Percentiles rank a stretch among this genome's conserved stretches.
Conservation (phyloP, 1,284 basidiomycete genomes). For the Pholiota adiposa region DNA sequence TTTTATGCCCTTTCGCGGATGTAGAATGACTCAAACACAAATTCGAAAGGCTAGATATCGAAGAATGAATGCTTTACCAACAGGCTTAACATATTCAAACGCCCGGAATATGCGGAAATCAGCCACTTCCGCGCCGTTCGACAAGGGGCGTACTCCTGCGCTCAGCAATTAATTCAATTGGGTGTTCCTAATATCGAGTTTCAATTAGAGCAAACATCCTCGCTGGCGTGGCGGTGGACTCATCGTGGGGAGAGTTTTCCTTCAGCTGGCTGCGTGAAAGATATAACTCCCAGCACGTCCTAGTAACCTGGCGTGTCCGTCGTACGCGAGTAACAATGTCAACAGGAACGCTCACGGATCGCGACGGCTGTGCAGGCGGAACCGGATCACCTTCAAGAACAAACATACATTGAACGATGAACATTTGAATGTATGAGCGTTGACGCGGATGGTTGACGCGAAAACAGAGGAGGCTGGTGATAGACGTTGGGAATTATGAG, state of each 20-base stretch:
- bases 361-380: background rate
- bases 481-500: background rate
- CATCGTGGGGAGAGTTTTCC: background rate
- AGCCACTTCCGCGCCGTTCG: background rate
- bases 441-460: background rate
- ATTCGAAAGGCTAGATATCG: slow-evolving; percentile 1
- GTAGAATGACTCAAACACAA: slow-evolving; percentile 7
- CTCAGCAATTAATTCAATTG: background rate
- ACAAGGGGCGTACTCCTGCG: background rate
- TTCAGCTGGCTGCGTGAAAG: background rate
- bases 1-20: slow-evolving; percentile 11
- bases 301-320: background rate
- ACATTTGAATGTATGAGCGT: too few species aligned
- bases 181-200: too few species aligned
- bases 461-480: background rate
- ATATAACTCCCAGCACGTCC: background rate
- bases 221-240: background rate
- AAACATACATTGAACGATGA: too few species aligned
- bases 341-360: background rate
- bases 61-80: slow-evolving; percentile 2
- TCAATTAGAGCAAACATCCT: background rate
- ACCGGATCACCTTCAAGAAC: background rate
- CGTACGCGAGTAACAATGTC: background rate
- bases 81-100: slow-evolving; percentile 1
- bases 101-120: slow-evolving; percentile 7